Evolutionary conservation across 2,329 filamentous ascomycete genomes (phyloP).

Genomic region (Epichloe festucae): DNA sequence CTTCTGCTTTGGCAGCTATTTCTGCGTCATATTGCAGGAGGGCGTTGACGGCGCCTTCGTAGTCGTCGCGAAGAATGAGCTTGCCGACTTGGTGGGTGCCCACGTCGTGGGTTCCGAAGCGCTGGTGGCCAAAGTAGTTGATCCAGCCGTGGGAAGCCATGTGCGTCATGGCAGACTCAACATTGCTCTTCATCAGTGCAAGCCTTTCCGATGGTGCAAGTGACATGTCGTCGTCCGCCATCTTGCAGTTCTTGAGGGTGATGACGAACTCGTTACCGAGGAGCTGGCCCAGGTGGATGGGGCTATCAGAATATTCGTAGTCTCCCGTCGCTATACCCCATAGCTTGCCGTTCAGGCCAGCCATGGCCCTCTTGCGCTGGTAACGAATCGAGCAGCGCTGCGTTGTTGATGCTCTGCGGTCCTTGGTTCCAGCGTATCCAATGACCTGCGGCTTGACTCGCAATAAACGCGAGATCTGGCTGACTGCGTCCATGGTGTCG

Average conservation of each 20-base stretch:
- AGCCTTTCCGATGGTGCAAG: conserved; percentile 16
- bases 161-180: conserved; percentile 48
- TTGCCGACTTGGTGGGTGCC: conserved; percentile 78
- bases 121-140: conserved; percentile 96
- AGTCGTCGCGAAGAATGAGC: conserved; percentile 71
- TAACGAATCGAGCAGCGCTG: conserved; percentile 60
- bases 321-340: conserved; percentile 61
- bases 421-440: conserved; percentile 72
- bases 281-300: conserved; percentile 72
- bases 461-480: conserved; percentile 60
- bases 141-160: conserved; percentile 71
- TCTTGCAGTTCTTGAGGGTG: conserved; percentile 72
- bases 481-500: conserved; percentile 85
- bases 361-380: conserved; percentile 44
- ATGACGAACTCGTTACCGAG: conserved; percentile 87
- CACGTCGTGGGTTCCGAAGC: conserved; percentile 79
- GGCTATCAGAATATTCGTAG: conserved; percentile 60
- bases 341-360: conserved; percentile 48
- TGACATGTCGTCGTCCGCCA: conserved; percentile 28
- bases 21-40: conserved; percentile 62
- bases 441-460: conserved; percentile 66
- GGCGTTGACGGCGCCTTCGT: conserved; percentile 64
- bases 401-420: conserved; percentile 72
- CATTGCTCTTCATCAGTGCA: conserved; percentile 22
- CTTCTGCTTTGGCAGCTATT: conserved; percentile 35